Percentiles rank a stretch among this genome's conserved stretches.
These are phyloP conservation scores for Mortierella sp. DNA, from an alignment of 371 early-diverging fungal genomes.

Conservation along the genomic window DNA sequence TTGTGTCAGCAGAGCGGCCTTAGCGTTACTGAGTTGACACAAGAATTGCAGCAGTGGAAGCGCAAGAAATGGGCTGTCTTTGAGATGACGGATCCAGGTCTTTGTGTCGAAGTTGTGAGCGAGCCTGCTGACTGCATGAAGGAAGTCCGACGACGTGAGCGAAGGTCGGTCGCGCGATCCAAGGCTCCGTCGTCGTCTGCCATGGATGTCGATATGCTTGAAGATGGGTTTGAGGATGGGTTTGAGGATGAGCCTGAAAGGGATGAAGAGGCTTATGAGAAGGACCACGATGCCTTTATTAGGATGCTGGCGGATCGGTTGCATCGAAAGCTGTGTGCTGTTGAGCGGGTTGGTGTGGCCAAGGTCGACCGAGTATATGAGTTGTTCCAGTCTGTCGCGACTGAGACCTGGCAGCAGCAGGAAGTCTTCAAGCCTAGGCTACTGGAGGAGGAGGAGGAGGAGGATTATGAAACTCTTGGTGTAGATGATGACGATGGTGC, in stretches of 20 bases:
- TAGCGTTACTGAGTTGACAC: slow-evolving; percentile 34
- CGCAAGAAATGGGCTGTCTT: slow-evolving; percentile 53
- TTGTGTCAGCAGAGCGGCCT: slow-evolving; percentile 39
- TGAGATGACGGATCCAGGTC: slow-evolving; percentile 45
- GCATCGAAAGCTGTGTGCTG: slow-evolving; percentile 50
- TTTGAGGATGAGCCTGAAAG: background rate
- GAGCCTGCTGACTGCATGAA: slow-evolving; percentile 39
- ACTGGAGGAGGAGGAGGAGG: slow-evolving; percentile 21
- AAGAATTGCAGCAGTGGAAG: slow-evolving; percentile 46
- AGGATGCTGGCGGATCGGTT: slow-evolving; percentile 35
- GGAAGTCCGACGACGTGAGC: slow-evolving; percentile 16
- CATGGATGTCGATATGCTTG: slow-evolving; percentile 22
- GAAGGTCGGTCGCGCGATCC: background rate
- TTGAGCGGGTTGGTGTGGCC: slow-evolving; percentile 54
- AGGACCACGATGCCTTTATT: slow-evolving; percentile 42
- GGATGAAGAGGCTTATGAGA: slow-evolving; percentile 20
- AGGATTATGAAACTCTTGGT: background rate
- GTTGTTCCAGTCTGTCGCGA: slow-evolving; percentile 46
- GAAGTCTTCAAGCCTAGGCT: slow-evolving; percentile 23
- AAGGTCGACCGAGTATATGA: slow-evolving; percentile 54
- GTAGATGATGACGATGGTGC: slow-evolving; percentile 28
- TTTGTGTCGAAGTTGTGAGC: slow-evolving; percentile 38
- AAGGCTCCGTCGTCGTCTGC: slow-evolving; percentile 3
- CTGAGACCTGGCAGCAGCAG: slow-evolving; percentile 53
- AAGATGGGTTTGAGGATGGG: background rate